Evolutionary conservation across 2,329 filamentous ascomycete genomes (phyloP), one percentile per base, ranked within the genome.

Genomic region (Cytospora paraplurivora): DNA sequence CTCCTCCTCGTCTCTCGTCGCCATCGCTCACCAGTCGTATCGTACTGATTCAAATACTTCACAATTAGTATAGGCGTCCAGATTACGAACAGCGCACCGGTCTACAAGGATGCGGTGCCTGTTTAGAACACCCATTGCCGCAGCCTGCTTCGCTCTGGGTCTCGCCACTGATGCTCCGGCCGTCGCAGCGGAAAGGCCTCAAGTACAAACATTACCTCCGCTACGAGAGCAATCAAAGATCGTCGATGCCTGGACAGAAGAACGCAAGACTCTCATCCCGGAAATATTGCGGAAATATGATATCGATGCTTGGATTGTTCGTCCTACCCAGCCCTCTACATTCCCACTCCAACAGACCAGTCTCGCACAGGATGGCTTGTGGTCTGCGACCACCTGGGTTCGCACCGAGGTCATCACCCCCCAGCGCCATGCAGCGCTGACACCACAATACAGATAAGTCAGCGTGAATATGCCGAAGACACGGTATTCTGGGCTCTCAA

Each of bases 401-500:
- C 21, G 44, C n/a, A 1, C 11, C n/a, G n/a, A 47, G 4, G n/a
- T 21, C 7, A 34, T 17, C 12, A 3, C 17, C 4, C 12, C 13
- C 51, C 5, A 27, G 27, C 38, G 1, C 13, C 51, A 47, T 12
- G 6, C 21, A 35, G 4, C 38, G 11, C 59, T 54, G n/a, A 19
- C 13, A 11, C 33, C 47, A n/a, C 13, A 44, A 21, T 5, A 50
- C 53, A 82, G 79, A 79, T 81, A 67, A 80, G 78, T 72, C 79
- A 83, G 71, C 77, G 77, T 56, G 80, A 83, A 67, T 81, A 82
- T 68, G 79, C 78, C 64, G 81, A 83, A 67, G 81, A 83, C 62
- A 82, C 80, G 0, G 76, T 79, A 32, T 82, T 82, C 71, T 82
- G 80, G 79, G 78, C 80, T 4, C 74, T 83, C 38, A 82, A 82